A percentile compares a stretch with the other conserved stretches of the same genome.
phyloP scores from a whole-genome alignment of 2,329 filamentous ascomycete species.

The Paecilomyces sp. region DNA sequence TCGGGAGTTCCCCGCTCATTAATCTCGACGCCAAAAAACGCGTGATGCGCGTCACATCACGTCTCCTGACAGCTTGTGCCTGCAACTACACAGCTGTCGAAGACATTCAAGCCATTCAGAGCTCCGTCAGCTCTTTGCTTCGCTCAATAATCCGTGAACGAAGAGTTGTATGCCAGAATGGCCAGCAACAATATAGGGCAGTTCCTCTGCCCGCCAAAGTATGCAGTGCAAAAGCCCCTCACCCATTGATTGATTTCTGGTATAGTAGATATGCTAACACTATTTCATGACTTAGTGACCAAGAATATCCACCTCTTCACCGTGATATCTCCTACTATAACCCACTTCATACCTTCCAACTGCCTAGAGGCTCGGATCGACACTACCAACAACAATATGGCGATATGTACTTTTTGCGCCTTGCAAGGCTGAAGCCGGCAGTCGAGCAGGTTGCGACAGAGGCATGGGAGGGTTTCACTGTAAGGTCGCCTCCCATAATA shows the following conservation, averaged over 20 bases:
- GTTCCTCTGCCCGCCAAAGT: conserved; percentile 24
- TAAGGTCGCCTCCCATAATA: conserved; percentile 20
- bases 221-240: conserved; percentile 5
- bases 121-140: neutral
- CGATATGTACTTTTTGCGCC: conserved; percentile 93
- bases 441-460: conserved; percentile 68
- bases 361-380: conserved; percentile 55
- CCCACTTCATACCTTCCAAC: conserved; percentile 65
- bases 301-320: conserved; percentile 37
- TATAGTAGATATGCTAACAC: conserved; percentile 2
- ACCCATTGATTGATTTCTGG: neutral
- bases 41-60: conserved; percentile 4
- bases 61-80: neutral
- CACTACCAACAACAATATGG: conserved; percentile 94
- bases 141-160: neutral
- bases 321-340: conserved; percentile 60
- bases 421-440: conserved; percentile 77
- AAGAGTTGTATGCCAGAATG: conserved; percentile 8
- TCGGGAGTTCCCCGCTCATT: neutral
- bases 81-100: neutral
- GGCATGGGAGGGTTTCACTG: conserved; percentile 68
- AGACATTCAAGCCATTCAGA: neutral
- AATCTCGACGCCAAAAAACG: conserved; percentile 4
- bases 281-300: conserved; percentile 16
- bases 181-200: conserved; percentile 8